These are phyloP conservation scores for Arthrinium puccinioides DNA, from an alignment of 2,329 filamentous ascomycete genomes.

Conservation along the genomic window DNA sequence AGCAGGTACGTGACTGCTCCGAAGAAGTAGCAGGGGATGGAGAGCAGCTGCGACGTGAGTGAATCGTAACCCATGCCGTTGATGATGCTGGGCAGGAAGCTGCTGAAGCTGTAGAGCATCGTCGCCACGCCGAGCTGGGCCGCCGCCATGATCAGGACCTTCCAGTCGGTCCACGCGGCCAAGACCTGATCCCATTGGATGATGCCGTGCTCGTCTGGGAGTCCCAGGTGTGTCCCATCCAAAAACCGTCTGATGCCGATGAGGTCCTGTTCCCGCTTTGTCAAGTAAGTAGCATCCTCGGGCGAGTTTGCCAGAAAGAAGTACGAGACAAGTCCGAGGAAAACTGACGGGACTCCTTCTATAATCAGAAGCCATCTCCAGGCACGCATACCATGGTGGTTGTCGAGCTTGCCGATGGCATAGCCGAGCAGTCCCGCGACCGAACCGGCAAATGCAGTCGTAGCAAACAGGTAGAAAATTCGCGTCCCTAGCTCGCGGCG, in stretches of 20 bases:
- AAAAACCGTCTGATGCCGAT: neutral
- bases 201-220: constrained; percentile 24
- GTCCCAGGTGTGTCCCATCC: neutral
- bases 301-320: constrained; percentile 48
- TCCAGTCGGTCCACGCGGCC: constrained; percentile 20
- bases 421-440: constrained; percentile 16
- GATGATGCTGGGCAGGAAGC: constrained; percentile 50
- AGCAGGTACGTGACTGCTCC: constrained; percentile 37
- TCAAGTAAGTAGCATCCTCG: constrained; percentile 13
- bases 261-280: neutral
- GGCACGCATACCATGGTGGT: constrained; percentile 26
- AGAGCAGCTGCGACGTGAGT: constrained; percentile 45
- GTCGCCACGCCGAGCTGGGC: constrained; percentile 41
- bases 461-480: neutral
- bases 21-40: constrained; percentile 48
- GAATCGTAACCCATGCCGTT: constrained; percentile 41
- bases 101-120: constrained; percentile 48
- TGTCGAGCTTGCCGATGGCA: constrained; percentile 16
- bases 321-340: constrained; percentile 43
- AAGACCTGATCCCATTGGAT: constrained; percentile 35
- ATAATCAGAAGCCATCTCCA: constrained; percentile 64
- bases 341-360: constrained; percentile 37
- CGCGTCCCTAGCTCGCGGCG: neutral
- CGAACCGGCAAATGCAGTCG: neutral
- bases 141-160: constrained; percentile 38